Percentiles rank a stretch among this genome's conserved stretches.
Conservation (phyloP, 164 flowering plant genomes). For the Macadamia integrifolia region DNA sequence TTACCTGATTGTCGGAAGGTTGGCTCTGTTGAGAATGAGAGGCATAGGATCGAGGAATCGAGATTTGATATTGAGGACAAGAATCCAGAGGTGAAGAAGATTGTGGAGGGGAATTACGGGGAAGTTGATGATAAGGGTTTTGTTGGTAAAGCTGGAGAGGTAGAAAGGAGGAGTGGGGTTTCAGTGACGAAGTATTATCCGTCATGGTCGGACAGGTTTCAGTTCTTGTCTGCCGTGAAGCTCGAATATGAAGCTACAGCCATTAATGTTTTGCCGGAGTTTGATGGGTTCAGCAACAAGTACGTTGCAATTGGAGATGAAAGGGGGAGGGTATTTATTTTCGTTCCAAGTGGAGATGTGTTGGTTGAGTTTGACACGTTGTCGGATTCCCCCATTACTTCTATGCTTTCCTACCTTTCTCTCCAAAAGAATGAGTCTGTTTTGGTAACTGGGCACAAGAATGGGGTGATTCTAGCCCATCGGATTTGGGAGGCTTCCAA, state of each 20-base stretch:
- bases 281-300: constrained; percentile 79
- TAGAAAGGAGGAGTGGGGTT: constrained; percentile 25
- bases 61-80: not conserved
- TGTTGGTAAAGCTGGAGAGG: constrained; percentile 6
- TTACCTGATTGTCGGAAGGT: constrained; percentile 23
- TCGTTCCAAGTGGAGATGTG: constrained; percentile 75
- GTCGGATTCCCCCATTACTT: constrained; percentile 48
- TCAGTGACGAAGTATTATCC: constrained; percentile 75
- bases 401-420: constrained; percentile 74
- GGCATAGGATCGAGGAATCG: constrained; percentile 2
- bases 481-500: constrained; percentile 60
- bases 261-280: constrained; percentile 72
- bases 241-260: constrained; percentile 67
- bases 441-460: constrained; percentile 72
- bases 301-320: constrained; percentile 88
- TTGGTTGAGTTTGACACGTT: constrained; percentile 49
- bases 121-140: constrained; percentile 5
- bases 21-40: constrained; percentile 12
- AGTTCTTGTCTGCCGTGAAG: constrained; percentile 80
- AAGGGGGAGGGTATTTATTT: constrained; percentile 64
- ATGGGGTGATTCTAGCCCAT: constrained; percentile 62
- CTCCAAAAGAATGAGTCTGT: constrained; percentile 71
- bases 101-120: not conserved
- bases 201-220: constrained; percentile 88
- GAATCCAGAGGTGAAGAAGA: constrained; percentile 7